These are phyloP conservation scores for Corymbia citriodora DNA, from an alignment of 441 rosid species.

Conservation along the genomic window DNA sequence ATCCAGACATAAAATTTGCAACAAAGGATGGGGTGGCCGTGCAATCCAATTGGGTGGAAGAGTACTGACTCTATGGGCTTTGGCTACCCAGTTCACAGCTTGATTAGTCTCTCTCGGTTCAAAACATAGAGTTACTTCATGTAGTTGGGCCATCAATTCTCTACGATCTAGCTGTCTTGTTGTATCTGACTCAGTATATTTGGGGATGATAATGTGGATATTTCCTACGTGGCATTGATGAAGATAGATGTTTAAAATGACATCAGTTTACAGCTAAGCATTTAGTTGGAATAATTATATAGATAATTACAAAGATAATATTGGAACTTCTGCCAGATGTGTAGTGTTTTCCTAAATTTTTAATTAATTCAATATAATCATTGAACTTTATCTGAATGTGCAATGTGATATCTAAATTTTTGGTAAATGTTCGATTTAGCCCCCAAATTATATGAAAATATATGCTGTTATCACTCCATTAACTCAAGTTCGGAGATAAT, in stretches of 20 bases:
- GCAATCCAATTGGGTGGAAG: too few species aligned
- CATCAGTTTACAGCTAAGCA: not conserved
- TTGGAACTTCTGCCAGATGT: rapidly evolving
- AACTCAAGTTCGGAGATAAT: not conserved
- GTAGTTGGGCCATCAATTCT: too few species aligned
- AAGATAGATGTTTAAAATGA: not conserved
- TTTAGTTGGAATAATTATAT: not conserved
- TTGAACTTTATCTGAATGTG: too few species aligned
- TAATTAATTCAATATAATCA: too few species aligned
- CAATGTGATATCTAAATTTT: not conserved
- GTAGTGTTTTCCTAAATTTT: rapidly evolving
- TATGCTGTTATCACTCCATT: rapidly evolving
- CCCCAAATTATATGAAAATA: not conserved
- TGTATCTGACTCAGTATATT: not conserved
- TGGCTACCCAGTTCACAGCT: too few species aligned
- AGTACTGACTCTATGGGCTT: too few species aligned
- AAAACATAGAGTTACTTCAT: too few species aligned
- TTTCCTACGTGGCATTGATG: not conserved
- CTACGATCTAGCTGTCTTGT: not conserved
- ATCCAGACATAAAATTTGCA: too few species aligned
- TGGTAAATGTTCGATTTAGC: too few species aligned
- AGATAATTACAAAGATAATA: too few species aligned
- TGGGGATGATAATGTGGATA: not conserved
- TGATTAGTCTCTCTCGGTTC: too few species aligned
- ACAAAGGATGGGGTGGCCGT: too few species aligned